These are phyloP conservation scores for Talaromyces thailandensis DNA, from an alignment of 495 filamentous ascomycete genomes.

Conservation along the genomic window DNA sequence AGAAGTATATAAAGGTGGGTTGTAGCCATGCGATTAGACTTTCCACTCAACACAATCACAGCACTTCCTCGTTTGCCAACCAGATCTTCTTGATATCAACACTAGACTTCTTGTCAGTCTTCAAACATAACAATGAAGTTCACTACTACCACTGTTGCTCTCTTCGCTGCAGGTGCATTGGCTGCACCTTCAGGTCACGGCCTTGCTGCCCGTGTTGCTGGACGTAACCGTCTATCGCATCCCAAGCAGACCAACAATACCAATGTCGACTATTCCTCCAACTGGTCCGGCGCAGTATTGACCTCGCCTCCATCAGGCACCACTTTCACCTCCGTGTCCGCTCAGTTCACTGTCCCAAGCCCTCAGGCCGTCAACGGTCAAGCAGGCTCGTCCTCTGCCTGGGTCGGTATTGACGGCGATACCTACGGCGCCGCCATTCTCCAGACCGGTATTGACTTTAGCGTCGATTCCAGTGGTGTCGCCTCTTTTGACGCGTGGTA, in stretches of 20 bases:
- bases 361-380: conserved; percentile 36
- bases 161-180: conserved; percentile 17
- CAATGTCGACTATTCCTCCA: conserved; percentile 40
- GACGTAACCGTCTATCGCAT: conserved; percentile 13
- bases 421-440: conserved; percentile 49
- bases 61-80: background rate
- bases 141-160: conserved; percentile 1
- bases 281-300: conserved; percentile 53
- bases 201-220: conserved; percentile 10
- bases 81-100: background rate
- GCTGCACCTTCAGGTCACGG: conserved; percentile 19
- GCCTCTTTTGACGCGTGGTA: conserved; percentile 50
- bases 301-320: conserved; percentile 24
- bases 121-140: background rate
- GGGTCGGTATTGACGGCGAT: conserved; percentile 56
- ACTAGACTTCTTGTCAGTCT: background rate
- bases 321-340: conserved; percentile 44
- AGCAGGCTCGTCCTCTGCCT: conserved; percentile 39
- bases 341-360: conserved; percentile 45
- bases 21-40: background rate
- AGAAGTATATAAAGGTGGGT: background rate
- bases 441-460: conserved; percentile 55
- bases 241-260: conserved; percentile 18
- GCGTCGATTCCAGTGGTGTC: conserved; percentile 22
- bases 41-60: background rate